Base-by-base conservation (phyloP, 2,329 filamentous ascomycete genomes). In the Fusarium poae region DNA sequence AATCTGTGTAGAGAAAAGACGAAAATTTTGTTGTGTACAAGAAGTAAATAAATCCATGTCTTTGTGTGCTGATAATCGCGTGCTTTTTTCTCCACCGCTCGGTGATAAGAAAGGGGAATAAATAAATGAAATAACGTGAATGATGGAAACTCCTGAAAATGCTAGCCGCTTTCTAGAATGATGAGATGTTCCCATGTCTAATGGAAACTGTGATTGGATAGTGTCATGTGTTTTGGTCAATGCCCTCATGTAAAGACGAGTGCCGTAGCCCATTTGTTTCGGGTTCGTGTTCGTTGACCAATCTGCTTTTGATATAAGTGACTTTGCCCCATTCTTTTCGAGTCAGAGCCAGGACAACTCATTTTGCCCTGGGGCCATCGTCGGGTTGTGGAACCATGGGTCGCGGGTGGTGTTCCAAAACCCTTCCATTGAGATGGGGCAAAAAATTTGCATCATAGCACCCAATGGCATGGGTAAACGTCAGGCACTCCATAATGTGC, bases 391-490 rank as follows among this genome's bases (percentile, higher is more conserved):
- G 72, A 56, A 60, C 72, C 58, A 20, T 54, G 35, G 51, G 52
- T 58, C 51, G 63, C 57, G 50, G 62, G 21, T 40, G 43, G 53
- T 49, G 68, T 74, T 74, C 72, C 50, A 74, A 71, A 71, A 72
- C 50, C 59, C 72, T 74, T 74, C 72, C 59, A 74, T 68, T 52
- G 51, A 57, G 53, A 62, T 61, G 59, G 63, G 67, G 45, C 50
- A 55, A 68, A 74, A 74, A 73, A 57, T 74, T 74, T 74, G 69
- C 71, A 71, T 68, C 71, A 68, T 70, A 51, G 65, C 67, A 73
- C 70, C 72, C 66, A 74, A 67, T 67, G 61, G 65, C 65, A 65
- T 70, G 72, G 67, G 27, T 65, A 57, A 51, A 58, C 40, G 46
- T 58, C 62, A 56, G 52, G 53, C 40, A 45, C 66, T 63, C 66